Evolutionary conservation across 805 yeast genomes (phyloP).

Genomic region (Wilhelminamyces savonicus): DNA sequence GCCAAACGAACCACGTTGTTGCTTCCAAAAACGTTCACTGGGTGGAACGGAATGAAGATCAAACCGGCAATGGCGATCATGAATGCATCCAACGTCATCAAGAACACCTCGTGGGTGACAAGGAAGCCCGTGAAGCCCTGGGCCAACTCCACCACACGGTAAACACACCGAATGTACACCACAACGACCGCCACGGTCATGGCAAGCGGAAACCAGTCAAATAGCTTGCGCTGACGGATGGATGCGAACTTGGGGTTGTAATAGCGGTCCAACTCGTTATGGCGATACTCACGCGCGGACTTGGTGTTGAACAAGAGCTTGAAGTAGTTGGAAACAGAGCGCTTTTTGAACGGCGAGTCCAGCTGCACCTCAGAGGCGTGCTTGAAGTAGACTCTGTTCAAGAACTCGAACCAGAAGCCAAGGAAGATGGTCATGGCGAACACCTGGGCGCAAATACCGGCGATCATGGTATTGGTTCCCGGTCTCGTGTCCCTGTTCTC

Average conservation of each 20-base stretch:
- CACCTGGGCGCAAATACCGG: conserved; percentile 33
- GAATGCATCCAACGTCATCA: conserved; percentile 33
- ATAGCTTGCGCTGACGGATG: conserved; percentile 20
- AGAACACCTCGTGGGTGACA: conserved; percentile 27
- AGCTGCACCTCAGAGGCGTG: conserved; percentile 5
- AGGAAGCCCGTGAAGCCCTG: conserved; percentile 34
- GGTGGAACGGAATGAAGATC: conserved; percentile 33
- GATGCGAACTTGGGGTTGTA: conserved; percentile 21
- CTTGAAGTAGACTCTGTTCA: conserved; percentile 25
- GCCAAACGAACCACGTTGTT: conserved; percentile 19
- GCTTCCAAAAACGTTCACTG: conserved; percentile 27
- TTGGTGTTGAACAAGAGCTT: conserved; percentile 20
- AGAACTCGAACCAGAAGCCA: conserved; percentile 30
- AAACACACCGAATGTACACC: conserved; percentile 30
- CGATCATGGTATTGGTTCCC: conserved; percentile 32
- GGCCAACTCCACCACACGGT: conserved; percentile 35
- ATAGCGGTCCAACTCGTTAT: conserved; percentile 17
- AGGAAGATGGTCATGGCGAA: conserved; percentile 32
- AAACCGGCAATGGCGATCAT: conserved; percentile 33
- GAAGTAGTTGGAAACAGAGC: conserved; percentile 19
- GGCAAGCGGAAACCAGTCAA: conserved; percentile 27
- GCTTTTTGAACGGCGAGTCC: conserved; percentile 12
- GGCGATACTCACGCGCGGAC: conserved; percentile 16
- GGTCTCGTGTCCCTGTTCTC: conserved; percentile 16
- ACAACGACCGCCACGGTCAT: conserved; percentile 24